Evolutionary conservation across 441 rosid species (phyloP), one percentile per base, ranked within the genome.

Genomic region (Breynia disticha): DNA sequence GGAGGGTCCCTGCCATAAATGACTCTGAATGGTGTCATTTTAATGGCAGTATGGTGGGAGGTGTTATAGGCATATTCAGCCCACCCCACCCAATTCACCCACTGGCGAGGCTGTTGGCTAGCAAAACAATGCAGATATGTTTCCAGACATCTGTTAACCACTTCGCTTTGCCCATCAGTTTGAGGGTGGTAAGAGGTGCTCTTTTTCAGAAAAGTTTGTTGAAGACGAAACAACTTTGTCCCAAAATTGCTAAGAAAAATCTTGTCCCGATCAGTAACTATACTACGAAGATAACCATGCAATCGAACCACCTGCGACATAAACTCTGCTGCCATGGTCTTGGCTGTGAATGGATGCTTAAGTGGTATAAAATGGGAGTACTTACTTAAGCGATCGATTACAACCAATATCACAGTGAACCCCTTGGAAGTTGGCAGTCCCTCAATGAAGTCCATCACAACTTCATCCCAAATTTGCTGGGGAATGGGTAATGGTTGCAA

Each of bases 41-140:
- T 20, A 6, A 16, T 18, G 1, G 52, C 8, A 0, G 24, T 5
- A 14, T 49, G 52, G 1, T 4, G 3, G 0, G n/a, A 9, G 0
- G 52, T 49, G 10, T 49, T 49, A 15, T 48, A 50, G 32, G 49
- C 41, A 4, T 4, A 59, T n/a, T 59, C 49, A 7, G 39, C 62
- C n/a, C 39, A 11, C 0, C 15, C 7, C 1, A 39, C 16, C 55
- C 63, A 59, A 0, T 15, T 2, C 5, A 3, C 0, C 48, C 46
- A 28, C 9, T 18, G 35, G 0, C 8, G 0, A 0, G 55, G 21
- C 16, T 43, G 11, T 1, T 38, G 17, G 12, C 1, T 7, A 0
- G 7, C 4, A 52, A 48, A 18, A 9, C 55, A 20, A 4, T 49
- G 16, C 13, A 49, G 9, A 11, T 50, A 59, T 4, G 19, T 39